Conservation (phyloP, 192 early-diverging fungal genomes). For the Pilaira anomala region DNA sequence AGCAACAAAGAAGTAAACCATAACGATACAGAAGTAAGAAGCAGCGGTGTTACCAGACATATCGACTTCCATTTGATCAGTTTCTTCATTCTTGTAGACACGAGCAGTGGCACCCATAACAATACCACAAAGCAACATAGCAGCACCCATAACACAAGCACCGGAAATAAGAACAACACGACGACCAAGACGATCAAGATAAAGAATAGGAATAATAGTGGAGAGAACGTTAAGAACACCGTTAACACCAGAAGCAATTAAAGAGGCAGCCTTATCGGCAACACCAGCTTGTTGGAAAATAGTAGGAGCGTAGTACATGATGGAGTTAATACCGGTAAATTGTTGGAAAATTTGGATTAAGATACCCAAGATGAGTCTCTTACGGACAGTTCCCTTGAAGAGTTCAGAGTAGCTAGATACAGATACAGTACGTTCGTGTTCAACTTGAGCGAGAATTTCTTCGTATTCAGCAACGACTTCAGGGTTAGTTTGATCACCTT, state of each 20-base stretch:
- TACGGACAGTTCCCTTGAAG: conserved; percentile 39
- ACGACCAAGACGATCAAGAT: conserved; percentile 79
- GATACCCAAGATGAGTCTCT: conserved; percentile 64
- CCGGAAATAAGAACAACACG: conserved; percentile 72
- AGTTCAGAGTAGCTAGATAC: conserved; percentile 62
- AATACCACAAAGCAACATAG: conserved; percentile 30
- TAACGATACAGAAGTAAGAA: conserved; percentile 45
- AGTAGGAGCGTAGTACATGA: conserved; percentile 66
- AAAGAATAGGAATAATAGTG: conserved; percentile 83
- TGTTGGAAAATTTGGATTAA: conserved; percentile 77
- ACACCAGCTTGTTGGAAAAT: conserved; percentile 43
- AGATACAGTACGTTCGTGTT: conserved; percentile 57
- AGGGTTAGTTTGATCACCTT: conserved; percentile 54
- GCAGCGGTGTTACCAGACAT: conserved; percentile 20
- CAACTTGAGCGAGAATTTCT: conserved; percentile 66
- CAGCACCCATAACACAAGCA: conserved; percentile 57
- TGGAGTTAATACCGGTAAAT: conserved; percentile 82
- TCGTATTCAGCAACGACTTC: conserved; percentile 63
- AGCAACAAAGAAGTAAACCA: conserved; percentile 55
- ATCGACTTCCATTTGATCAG: conserved; percentile 22
- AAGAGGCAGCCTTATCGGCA: conserved; percentile 17
- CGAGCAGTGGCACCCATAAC: conserved; percentile 41
- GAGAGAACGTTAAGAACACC: conserved; percentile 73
- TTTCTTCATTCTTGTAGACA: conserved; percentile 23
- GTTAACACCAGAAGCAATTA: conserved; percentile 41